phyloP scores from a whole-genome alignment of 2,329 filamentous ascomycete genomes.

The Botryosphaeria dothidea region DNA sequence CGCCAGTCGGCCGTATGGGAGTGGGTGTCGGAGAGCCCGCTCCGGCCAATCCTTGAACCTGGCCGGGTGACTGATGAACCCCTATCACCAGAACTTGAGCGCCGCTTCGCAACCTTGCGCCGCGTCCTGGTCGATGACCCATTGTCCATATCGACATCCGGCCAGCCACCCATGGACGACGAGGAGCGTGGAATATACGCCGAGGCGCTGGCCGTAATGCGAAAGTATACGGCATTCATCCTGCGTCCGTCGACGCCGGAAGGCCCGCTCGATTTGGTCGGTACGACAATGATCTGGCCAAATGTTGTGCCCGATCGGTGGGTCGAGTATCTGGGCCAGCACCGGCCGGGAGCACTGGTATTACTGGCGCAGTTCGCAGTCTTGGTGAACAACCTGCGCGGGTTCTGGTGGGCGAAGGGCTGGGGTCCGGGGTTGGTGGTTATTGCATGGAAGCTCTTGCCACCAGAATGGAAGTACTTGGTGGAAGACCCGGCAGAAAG shows the following conservation, averaged over 20 bases:
- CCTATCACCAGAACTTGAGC: not conserved
- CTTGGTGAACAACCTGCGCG: slow-evolving; percentile 14
- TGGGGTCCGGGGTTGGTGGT: slow-evolving; percentile 5
- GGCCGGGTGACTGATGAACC: not conserved
- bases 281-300: slow-evolving; percentile 16
- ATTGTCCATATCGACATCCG: not conserved
- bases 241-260: slow-evolving; percentile 4
- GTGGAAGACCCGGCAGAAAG: slow-evolving; percentile 4
- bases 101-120: slow-evolving; percentile 5
- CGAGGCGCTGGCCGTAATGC: slow-evolving; percentile 7
- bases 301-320: slow-evolving; percentile 14
- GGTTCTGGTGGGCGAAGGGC: slow-evolving; percentile 18
- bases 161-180: not conserved
- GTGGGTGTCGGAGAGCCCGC: slow-evolving; percentile 13
- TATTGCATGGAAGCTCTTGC: slow-evolving; percentile 4
- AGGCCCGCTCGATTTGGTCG: slow-evolving; percentile 11
- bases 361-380: slow-evolving; percentile 13
- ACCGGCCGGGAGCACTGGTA: slow-evolving; percentile 5
- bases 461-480: not conserved
- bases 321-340: slow-evolving; percentile 5
- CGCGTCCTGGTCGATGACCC: slow-evolving; percentile 5
- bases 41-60: slow-evolving; percentile 7
- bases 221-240: slow-evolving; percentile 13
- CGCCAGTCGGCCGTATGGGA: slow-evolving; percentile 9
- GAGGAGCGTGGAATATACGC: not conserved